phyloP scores from a whole-genome alignment of 495 filamentous ascomycete genomes.

The Mycothermus thermophilus region DNA sequence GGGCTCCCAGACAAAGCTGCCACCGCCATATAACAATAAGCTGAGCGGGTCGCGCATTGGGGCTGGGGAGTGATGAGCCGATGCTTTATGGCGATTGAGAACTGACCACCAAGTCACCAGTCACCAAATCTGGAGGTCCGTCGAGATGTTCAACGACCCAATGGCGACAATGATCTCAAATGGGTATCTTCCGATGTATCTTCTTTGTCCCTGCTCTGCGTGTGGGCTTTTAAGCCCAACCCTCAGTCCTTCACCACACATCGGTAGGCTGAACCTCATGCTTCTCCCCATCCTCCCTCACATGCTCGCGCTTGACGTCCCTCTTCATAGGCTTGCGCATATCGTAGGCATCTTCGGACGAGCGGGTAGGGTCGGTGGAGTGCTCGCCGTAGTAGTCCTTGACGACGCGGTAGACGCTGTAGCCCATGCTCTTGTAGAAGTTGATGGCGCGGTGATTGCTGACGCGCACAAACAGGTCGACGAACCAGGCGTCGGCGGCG shows the following conservation, averaged over 20 bases:
- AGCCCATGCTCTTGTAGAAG: conserved; percentile 86
- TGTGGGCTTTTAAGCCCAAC: too few relatives aligned
- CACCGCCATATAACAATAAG: too few relatives aligned
- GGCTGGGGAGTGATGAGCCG: too few relatives aligned
- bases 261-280: conserved; percentile 69
- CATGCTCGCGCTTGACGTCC: conserved; percentile 63
- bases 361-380: conserved; percentile 52
- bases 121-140: too few relatives aligned
- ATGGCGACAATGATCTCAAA: too few relatives aligned
- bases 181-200: too few relatives aligned
- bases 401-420: conserved; percentile 72
- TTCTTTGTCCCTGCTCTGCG: too few relatives aligned
- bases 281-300: conserved; percentile 71
- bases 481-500: conserved; percentile 76
- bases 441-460: conserved; percentile 75
- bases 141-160: too few relatives aligned
- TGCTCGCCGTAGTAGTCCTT: conserved; percentile 67
- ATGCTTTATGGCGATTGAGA: too few relatives aligned
- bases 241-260: conserved; percentile 68
- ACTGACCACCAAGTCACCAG: too few relatives aligned
- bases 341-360: conserved; percentile 77
- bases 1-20: too few relatives aligned
- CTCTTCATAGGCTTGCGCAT: conserved; percentile 88
- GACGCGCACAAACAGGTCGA: conserved; percentile 83
- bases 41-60: too few relatives aligned